Percentiles rank a stretch among this genome's conserved stretches.
These are phyloP conservation scores for Phycomyces blakesleeanus DNA, from an alignment of 192 early-diverging fungal species.

Conservation along the genomic window DNA sequence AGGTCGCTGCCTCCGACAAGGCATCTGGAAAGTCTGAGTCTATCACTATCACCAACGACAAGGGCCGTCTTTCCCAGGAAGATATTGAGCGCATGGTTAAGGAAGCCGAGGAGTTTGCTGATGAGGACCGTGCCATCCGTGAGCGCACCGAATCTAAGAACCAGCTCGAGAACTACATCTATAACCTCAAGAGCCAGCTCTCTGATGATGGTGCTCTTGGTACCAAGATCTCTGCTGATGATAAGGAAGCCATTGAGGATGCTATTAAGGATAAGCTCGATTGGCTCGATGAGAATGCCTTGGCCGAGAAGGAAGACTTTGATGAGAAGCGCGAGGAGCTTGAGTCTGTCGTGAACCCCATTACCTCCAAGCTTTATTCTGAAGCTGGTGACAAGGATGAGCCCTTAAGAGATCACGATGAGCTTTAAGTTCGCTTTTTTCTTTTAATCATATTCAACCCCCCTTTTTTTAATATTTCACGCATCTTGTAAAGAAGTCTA, in stretches of 20 bases:
- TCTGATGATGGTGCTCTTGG: conserved; percentile 55
- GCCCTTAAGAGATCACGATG: conserved; percentile 24
- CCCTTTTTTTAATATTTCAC: no score
- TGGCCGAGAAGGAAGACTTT: conserved; percentile 95
- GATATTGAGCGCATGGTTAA: conserved; percentile 97
- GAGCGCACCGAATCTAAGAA: conserved; percentile 89
- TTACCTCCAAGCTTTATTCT: conserved; percentile 87
- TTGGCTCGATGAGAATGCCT: conserved; percentile 79
- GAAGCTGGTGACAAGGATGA: conserved; percentile 21
- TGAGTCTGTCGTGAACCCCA: conserved; percentile 91
- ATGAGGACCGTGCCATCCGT: conserved; percentile 92
- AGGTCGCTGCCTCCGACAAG: conserved; percentile 92
- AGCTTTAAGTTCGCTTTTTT: conserved; percentile 6
- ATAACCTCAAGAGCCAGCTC: conserved; percentile 91
- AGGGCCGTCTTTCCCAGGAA: conserved; percentile 89
- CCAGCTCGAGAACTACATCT: conserved; percentile 93
- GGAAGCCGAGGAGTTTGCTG: conserved; percentile 94
- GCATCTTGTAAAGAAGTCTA: no score
- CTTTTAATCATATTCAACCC: no score
- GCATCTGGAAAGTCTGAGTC: conserved; percentile 94
- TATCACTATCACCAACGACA: conserved; percentile 97
- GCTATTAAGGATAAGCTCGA: conserved; percentile 63
- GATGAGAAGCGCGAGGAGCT: conserved; percentile 94
- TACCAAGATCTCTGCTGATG: conserved; percentile 65
- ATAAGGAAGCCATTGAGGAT: conserved; percentile 84